phyloP scores from a whole-genome alignment of 805 yeast species.

The Saturnispora besseyi region DNA sequence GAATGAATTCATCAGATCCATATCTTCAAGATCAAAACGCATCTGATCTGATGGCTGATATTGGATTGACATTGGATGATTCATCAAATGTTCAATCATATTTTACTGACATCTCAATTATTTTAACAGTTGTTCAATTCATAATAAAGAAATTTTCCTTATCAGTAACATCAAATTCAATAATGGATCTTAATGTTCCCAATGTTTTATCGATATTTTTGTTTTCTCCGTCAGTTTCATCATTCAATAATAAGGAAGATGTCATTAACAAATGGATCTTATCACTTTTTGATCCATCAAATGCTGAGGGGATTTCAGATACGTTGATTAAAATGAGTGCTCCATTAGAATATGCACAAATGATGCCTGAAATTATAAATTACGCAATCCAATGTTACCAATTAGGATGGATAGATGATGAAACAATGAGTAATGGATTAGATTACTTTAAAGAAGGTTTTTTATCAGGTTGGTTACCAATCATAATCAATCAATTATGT shows the following conservation, averaged over 20 bases:
- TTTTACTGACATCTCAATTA: slow-evolving; percentile 60
- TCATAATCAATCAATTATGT: slow-evolving; percentile 29
- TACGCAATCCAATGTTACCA: slow-evolving; percentile 60
- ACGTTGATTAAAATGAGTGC: slow-evolving; percentile 61
- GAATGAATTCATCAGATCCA: slow-evolving; percentile 9
- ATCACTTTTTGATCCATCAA: slow-evolving; percentile 55
- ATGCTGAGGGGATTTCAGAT: slow-evolving; percentile 73
- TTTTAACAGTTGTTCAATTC: slow-evolving; percentile 37
- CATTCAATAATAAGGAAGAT: slow-evolving; percentile 5
- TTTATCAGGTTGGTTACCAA: slow-evolving; percentile 46
- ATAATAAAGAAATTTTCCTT: slow-evolving; percentile 4
- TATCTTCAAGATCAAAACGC: slow-evolving; percentile 13
- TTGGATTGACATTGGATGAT: slow-evolving; percentile 41
- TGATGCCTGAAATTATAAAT: slow-evolving; percentile 66
- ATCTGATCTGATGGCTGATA: slow-evolving; percentile 20
- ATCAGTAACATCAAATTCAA: slow-evolving; percentile 12
- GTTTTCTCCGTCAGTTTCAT: slow-evolving; percentile 3
- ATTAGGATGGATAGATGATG: slow-evolving; percentile 45
- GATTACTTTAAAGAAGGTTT: slow-evolving; percentile 83
- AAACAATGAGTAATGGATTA: slow-evolving; percentile 63
- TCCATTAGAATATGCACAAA: slow-evolving; percentile 54
- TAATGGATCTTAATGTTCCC: slow-evolving; percentile 5
- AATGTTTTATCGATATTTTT: slow-evolving; percentile 8
- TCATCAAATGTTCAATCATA: slow-evolving; percentile 52
- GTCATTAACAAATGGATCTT: slow-evolving; percentile 61